These are phyloP conservation scores for Ceratocystis huliohia DNA, from an alignment of 2,329 filamentous ascomycete species.

Conservation along the genomic window DNA sequence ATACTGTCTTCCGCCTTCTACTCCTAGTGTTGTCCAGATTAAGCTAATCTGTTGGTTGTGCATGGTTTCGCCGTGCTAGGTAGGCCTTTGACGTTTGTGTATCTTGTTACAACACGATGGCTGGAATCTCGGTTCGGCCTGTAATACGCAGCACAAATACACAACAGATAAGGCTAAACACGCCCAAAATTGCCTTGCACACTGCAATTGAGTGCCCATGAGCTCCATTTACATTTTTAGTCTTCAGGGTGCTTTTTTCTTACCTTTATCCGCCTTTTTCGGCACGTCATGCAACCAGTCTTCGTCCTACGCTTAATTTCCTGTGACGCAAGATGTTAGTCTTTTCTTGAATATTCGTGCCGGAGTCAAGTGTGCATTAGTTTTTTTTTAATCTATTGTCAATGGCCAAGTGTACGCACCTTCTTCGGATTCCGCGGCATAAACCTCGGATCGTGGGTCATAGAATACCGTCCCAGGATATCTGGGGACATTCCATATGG, in stretches of 20 bases:
- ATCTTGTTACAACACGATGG: not conserved
- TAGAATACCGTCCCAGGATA: conserved; percentile 34
- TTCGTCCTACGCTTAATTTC: conserved; percentile 52
- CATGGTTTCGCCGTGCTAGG: not conserved
- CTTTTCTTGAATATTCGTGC: not conserved
- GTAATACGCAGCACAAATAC: conserved; percentile 12
- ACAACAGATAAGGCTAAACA: not conserved
- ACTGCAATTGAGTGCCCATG: not conserved
- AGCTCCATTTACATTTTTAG: not conserved
- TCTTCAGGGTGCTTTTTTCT: not conserved
- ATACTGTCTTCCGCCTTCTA: not conserved
- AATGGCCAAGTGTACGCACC: conserved; percentile 30
- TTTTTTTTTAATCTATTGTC: not conserved
- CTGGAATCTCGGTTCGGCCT: not conserved
- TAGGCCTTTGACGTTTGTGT: not conserved
- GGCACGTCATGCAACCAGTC: conserved; percentile 50
- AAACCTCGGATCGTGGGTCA: conserved; percentile 39
- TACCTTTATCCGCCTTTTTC: conserved; percentile 50
- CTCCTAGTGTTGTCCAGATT: not conserved
- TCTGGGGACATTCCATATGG: conserved; percentile 34
- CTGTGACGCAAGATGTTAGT: conserved; percentile 27
- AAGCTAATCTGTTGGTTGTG: not conserved
- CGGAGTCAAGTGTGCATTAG: not conserved
- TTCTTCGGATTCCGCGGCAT: conserved; percentile 43
- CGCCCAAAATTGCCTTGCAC: not conserved